Evolutionary conservation across 2,329 filamentous ascomycete species (phyloP).

Genomic region (Pseudocercospora fijiensis): DNA sequence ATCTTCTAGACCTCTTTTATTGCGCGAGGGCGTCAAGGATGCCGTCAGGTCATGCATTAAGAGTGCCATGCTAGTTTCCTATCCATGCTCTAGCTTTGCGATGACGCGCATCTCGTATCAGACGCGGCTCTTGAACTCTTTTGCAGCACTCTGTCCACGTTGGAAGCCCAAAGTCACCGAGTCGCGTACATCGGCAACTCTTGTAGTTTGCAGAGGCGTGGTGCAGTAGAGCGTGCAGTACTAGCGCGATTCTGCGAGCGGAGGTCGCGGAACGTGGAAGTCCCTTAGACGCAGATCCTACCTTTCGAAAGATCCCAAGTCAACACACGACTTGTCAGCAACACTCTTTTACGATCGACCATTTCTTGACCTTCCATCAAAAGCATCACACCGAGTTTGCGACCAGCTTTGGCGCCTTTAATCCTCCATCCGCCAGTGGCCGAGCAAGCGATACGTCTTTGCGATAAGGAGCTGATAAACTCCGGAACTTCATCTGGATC

Average conservation of each 20-base stretch:
- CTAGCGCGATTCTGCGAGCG: neutral
- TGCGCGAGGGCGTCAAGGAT: neutral
- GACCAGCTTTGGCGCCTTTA: neutral
- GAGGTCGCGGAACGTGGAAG: neutral
- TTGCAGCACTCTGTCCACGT: neutral
- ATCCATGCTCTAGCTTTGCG: neutral
- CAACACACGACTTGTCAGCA: neutral
- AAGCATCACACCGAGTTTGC: neutral
- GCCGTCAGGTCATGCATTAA: neutral
- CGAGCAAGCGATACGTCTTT: neutral
- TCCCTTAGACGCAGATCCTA: neutral
- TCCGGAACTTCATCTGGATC: constrained; percentile 1
- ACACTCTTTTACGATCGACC: neutral
- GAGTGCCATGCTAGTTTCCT: neutral
- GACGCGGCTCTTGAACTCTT: neutral
- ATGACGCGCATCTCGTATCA: constrained; percentile 1
- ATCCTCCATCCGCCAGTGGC: neutral
- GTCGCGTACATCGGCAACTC: neutral
- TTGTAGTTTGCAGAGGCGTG: neutral
- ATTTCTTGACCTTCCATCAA: neutral
- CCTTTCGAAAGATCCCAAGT: neutral
- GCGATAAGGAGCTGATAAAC: constrained; percentile 4
- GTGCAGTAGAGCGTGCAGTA: neutral
- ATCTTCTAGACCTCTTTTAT: neutral
- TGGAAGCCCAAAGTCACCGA: neutral